A percentile compares a stretch with the other conserved stretches of the same genome.
phyloP scores from a whole-genome alignment of 345 rosid genomes.

The Trapa incisa region DNA sequence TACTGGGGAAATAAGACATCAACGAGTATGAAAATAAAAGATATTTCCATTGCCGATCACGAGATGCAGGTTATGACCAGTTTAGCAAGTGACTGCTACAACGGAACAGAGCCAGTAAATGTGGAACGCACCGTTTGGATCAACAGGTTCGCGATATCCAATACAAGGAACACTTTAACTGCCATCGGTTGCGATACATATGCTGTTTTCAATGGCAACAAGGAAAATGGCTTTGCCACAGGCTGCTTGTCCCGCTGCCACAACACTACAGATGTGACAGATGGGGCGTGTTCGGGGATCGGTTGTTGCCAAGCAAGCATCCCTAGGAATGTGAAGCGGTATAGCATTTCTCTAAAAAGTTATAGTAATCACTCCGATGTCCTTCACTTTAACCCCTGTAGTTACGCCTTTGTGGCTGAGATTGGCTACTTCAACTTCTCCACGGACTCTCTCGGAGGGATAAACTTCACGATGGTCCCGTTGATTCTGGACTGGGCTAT shows the following conservation, averaged over 20 bases:
- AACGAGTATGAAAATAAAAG: conserved; percentile 2
- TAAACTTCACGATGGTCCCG: not conserved
- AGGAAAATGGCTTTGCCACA: not conserved
- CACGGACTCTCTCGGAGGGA: not conserved
- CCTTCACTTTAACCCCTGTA: conserved; percentile 17
- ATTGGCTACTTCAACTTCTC: conserved; percentile 6
- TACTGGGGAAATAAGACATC: not conserved
- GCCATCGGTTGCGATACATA: conserved; percentile 1
- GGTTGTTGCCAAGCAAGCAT: conserved; percentile 38
- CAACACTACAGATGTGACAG: not conserved
- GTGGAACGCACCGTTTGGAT: too few species aligned
- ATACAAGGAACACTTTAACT: not conserved
- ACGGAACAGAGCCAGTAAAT: too few species aligned
- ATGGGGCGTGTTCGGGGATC: conserved; percentile 6
- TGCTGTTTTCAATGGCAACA: not conserved
- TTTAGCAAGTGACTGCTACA: conserved; percentile 4
- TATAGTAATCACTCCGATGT: not conserved
- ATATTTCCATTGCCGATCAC: conserved; percentile 16
- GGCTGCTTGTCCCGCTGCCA: conserved; percentile 2
- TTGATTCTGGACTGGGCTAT: not conserved
- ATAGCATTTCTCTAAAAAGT: not conserved
- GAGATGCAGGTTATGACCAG: not conserved
- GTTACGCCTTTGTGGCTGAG: conserved; percentile 20
- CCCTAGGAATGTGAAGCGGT: conserved; percentile 9
- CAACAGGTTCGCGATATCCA: conserved; percentile 7